Evolutionary conservation across 129 eudicot species (phyloP).

Genomic region (Solidago caesia): DNA sequence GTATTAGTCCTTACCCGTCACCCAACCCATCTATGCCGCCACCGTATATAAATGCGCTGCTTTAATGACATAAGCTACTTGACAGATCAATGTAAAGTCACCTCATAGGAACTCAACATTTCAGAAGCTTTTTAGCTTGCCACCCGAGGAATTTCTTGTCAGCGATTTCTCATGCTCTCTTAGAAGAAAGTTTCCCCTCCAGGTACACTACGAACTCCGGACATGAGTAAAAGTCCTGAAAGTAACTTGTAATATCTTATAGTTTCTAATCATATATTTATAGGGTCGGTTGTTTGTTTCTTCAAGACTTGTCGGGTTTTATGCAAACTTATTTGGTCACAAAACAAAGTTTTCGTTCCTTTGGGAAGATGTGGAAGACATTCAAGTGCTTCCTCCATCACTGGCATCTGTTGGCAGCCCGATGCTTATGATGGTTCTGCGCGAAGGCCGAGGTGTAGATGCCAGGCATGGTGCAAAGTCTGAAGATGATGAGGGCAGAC

Average conservation of each 20-base stretch:
- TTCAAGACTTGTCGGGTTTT: conserved; percentile 83
- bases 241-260: not conserved
- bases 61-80: conserved; percentile 23
- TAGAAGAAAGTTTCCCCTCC: conserved; percentile 78
- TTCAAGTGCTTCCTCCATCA: conserved; percentile 76
- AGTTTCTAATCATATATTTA: conserved; percentile 14
- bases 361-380: conserved; percentile 94
- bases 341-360: conserved; percentile 73
- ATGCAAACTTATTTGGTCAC: conserved; percentile 83
- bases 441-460: conserved; percentile 75
- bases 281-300: conserved; percentile 93
- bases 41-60: not conserved
- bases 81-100: conserved; percentile 77
- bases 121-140: conserved; percentile 80
- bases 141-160: conserved; percentile 91
- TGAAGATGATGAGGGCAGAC: conserved; percentile 79
- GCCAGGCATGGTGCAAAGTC: conserved; percentile 86
- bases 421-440: conserved; percentile 65
- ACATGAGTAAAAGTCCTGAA: not conserved
- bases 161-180: conserved; percentile 86
- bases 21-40: not conserved
- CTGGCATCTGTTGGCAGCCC: conserved; percentile 83
- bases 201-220: conserved; percentile 41
- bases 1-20: not conserved
- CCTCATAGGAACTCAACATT: conserved; percentile 83